Base-by-base conservation (phyloP, 495 filamentous ascomycete genomes). In the Aspergillus heteromorphus region DNA sequence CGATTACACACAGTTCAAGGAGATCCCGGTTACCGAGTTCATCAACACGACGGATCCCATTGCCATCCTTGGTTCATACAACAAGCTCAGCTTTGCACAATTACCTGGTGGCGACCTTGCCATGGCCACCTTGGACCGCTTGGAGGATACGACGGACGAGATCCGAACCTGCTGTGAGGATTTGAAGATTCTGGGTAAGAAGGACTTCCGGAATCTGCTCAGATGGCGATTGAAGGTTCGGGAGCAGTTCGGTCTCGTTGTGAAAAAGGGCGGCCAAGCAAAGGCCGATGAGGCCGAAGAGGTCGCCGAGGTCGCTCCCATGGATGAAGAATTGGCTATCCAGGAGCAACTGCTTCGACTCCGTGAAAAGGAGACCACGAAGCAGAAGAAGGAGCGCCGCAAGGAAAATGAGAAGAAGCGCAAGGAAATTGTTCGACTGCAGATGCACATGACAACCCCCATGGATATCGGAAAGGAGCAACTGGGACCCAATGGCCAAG, bases 401-500 rank as follows among this genome's bases (percentile, higher is more conserved):
- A 85, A 80, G 60, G 89, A 92, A 36, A 97, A 97, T 57, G 92
- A 96, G 68, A 84, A 83, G 64, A 96, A 91, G 72, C 84, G 87
- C 58, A 91, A 87, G 67, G 92, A 96, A 53, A 92, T 96, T 51
- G 76, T 92, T 25, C 87, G 93, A 43, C 83, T 97, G 86, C 95
- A 98, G 71, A 82, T 98, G 76, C 83, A 96, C 69, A 97, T 98
- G 95, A 89, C 85, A 14, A 87, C 90, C 1, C 92, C 93, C 14
- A 92, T 88, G 77, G 95, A 98, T 56, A 95, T 98, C 59, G 93
- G 93, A 58, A 85, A 93, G 75, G 92, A 97, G 65, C 90, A 96
- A 66, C 73, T 79, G n/a, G 88, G 88, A 11, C 85, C 87, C 1
- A 71, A 76, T 30, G 91, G 89, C 6, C 82, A 86, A 16, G 88